Evolutionary conservation across 1,139 yeast species (phyloP), one percentile per base, ranked within the genome.

Genomic region (Zygoascus hellenicus): DNA sequence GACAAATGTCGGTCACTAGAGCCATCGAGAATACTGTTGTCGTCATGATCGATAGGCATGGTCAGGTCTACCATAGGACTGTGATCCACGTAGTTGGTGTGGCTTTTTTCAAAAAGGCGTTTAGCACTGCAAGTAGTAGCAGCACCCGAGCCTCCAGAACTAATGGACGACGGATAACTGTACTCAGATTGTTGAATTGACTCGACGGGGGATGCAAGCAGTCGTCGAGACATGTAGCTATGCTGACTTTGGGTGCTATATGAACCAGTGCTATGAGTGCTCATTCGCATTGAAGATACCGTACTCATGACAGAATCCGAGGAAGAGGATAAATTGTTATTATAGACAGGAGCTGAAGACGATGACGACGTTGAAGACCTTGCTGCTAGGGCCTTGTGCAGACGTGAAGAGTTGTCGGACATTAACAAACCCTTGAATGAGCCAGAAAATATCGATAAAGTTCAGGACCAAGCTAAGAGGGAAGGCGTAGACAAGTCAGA

Each of bases 71-170:
- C 32, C 16, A 13, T 11, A 5, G 39, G 39, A 11, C 15, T 3
- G 17, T 36, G 39, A 15, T 36, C 39, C 14, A 36, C 39, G 17
- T n/a, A 36, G 30, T n/a, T 36, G 13, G 19, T 26, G 16, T 36
- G 39, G 26, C 36, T 40, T 14, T 31, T 40, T 30, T 29, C 43
- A 30, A 40, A 40, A 13, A 40, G 43, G 3, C 43, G 43, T 9
- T 36, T 22, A 34, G 38, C 15, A 34, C 38, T 34, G 19, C 17
- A 17, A 34, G 15, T 34, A 4, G 16, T n/a, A 17, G 43, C 33
- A 31, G 32, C 22, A 16, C 31, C 42, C 6, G 43, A 40, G 35
- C 35, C 35, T 14, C 17, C 33, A 15, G 42, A 38, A 9, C 22
- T 15, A 10, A 29, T 29, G 22, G 28, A 14, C 14, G 29, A 19